Evolutionary conservation across 768 basidiomycete genomes (phyloP), one percentile per base, ranked within the genome.

Genomic region (Pisolithus orientalis): DNA sequence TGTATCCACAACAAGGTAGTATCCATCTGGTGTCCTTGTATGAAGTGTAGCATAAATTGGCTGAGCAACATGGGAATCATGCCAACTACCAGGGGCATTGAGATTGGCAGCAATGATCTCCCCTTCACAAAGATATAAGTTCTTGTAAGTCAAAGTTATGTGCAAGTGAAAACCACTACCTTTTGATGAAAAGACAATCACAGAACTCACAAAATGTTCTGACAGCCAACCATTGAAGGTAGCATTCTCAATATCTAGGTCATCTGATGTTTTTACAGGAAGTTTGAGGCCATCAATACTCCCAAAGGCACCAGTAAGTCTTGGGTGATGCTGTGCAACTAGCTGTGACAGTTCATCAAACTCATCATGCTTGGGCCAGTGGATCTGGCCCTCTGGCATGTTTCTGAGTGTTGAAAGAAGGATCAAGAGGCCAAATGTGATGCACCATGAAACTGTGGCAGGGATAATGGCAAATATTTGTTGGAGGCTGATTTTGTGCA

Each of bases 181-280:
- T 46, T 52, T 27, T 1, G 74, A 59, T 1, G 65, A 58, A 55
- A 73, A 78, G 0, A 64, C 71, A 49, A 76, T 40, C 0, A 29
- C 28, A 29, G 28, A 29, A 3, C 67, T 76, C 3, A 73, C 56
- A 53, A 63, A 75, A 53, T 78, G 75, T 4, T 68, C 67, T 27
- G 64, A 64, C 1, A 71, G 45, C 76, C 75, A 79, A 0, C 73
- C 70, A 63, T 76, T 76, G 53, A 69, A 78, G 7, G 72, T 77
- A 6, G 70, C 65, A 60, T 79, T 79, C 57, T 77, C 73, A 25
- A 77, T 64, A 2, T 73, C 70, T 0, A 57, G 52, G 59, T 78
- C 71, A 37, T 63, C 59, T 0, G 71, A 71, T 7, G 63, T 65
- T 51, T 75, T 65, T 0, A 68, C 64, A 2, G 64, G 60, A 16